Percentiles rank a stretch among this genome's conserved stretches.
Conservation (phyloP, 257 asterid species). For the Capsicum pubescens region DNA sequence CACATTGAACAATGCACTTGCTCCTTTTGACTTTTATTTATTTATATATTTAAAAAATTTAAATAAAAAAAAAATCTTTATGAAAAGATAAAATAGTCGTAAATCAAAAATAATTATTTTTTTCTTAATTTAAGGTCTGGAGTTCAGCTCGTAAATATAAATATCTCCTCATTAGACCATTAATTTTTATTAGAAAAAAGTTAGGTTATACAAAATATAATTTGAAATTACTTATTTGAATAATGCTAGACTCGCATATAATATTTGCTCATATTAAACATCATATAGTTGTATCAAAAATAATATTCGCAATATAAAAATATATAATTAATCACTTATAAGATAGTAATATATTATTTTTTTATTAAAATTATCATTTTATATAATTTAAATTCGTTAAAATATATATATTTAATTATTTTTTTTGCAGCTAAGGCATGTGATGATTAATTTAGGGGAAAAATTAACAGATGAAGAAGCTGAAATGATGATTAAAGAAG, state of each 20-base stretch:
- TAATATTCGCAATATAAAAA: not conserved
- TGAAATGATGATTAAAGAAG: slow-evolving; percentile 51
- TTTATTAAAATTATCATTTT: not conserved
- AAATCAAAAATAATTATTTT: too few relatives aligned
- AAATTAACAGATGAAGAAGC: slow-evolving; percentile 52
- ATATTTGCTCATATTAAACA: not conserved
- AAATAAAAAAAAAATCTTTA: too few relatives aligned
- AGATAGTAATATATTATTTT: not conserved
- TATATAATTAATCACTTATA: not conserved
- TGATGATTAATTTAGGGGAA: slow-evolving; percentile 55
- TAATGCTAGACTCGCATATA: not conserved
- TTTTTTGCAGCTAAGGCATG: slow-evolving; percentile 54
- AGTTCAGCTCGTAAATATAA: too few relatives aligned
- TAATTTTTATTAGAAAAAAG: too few relatives aligned
- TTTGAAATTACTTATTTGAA: not conserved
- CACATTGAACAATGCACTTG: slow-evolving; percentile 25
- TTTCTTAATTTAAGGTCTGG: too few relatives aligned
- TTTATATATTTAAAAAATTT: not conserved
- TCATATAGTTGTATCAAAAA: not conserved
- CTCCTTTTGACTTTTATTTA: not conserved
- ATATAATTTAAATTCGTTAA: not conserved
- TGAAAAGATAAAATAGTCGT: not conserved
- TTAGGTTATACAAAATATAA: not conserved
- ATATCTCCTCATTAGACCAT: too few relatives aligned
- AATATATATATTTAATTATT: too few relatives aligned